Base-by-base conservation (phyloP, 192 early-diverging fungal species). In the Endogone sp. region DNA sequence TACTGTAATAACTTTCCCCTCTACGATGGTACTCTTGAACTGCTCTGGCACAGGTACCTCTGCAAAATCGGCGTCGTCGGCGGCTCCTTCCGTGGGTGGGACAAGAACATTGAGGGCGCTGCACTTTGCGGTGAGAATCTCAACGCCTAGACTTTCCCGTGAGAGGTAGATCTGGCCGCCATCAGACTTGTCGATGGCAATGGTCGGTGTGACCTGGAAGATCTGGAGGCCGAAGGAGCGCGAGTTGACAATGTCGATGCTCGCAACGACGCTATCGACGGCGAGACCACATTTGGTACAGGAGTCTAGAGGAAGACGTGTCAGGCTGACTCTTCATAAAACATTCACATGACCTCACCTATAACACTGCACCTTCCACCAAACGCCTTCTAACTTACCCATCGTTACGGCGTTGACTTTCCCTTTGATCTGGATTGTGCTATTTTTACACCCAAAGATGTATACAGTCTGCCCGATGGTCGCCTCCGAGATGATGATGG, bases 21-120 rank as follows among this genome's bases (percentile, higher is more conserved):
- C 62, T 74, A 86, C 85, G 76, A 99, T 82, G n/a, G 87, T 85
- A 23, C 89, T 95, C 84, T 93, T 92, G 65, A 96, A 84, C 81
- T 98, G 96, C 75, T 99, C 97, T 32, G 95, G 90, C 11, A 99
- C 82, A 27, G 96, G 91, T 65, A 87, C 81, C 83, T 99, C 97
- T 25, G 82, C 80, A 75, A 78, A 96, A 11, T 91, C 90, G n/a
- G 79, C 82, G 70, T 91, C 88, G 2, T 82, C 85, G 10, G 72
- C 81, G 21, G 87, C 89, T 0, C 74, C 75, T 44, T 86, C 85
- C 9, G 37, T 6, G n/a, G 93, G 86, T 0, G 90, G 90, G 9
- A 92, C 76, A n/a, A 92, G 78, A 16, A 99, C 82, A 76, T 99
- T 99, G 71, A 97, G 80, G 63, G 95, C 91, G 31, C 90, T 93